A percentile compares a stretch with the other conserved stretches of the same genome.
Conservation (phyloP, 495 filamentous ascomycete species). For the Daldinia childiae region DNA sequence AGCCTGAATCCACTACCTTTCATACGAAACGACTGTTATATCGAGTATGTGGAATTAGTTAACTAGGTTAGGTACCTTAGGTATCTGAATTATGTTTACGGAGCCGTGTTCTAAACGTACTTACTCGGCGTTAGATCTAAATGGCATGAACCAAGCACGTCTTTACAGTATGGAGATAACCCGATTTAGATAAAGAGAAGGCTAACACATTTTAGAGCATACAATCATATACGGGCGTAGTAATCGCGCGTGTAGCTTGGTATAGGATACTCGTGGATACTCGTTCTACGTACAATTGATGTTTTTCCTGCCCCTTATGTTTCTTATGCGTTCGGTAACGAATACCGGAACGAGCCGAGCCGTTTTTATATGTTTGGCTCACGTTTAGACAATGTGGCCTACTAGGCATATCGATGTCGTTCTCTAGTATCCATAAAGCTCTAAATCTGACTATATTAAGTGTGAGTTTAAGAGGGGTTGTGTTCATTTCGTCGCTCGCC, state of each 20-base stretch:
- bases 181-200: not conserved
- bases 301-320: not conserved
- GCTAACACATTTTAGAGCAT: not conserved
- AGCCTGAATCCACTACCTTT: slow-evolving; percentile 1
- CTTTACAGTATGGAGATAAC: not conserved
- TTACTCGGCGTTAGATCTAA: not conserved
- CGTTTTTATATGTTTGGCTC: not conserved
- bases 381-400: not conserved
- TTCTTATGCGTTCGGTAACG: not conserved
- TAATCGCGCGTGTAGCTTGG: not conserved
- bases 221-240: not conserved
- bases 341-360: not conserved
- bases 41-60: not conserved
- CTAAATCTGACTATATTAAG: not conserved
- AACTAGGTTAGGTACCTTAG: not conserved
- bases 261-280: not conserved
- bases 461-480: not conserved
- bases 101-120: not conserved
- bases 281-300: not conserved
- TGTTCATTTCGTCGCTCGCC: too few species aligned
- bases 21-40: not conserved
- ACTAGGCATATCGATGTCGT: not conserved
- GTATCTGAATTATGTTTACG: not conserved
- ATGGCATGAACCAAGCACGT: not conserved
- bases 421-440: not conserved